Evolutionary conservation across 148 eudicot genomes (phyloP).

Genomic region (Agrostemma githago): DNA sequence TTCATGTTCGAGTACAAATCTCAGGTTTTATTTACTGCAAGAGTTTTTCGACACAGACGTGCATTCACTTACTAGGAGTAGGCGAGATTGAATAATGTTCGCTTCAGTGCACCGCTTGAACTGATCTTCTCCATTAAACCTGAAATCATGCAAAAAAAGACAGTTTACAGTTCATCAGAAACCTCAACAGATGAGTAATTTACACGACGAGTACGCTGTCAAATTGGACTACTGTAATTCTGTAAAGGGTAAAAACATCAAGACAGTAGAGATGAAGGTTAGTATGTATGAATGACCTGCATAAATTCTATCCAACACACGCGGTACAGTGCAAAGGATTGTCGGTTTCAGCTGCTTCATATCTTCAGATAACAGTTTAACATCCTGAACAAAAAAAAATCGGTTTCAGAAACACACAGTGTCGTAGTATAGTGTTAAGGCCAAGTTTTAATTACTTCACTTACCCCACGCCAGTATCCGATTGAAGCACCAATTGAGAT

Average conservation of each 20-base stretch:
- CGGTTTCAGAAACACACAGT: not conserved
- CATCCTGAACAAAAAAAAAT: slow-evolving; percentile 56
- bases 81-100: slow-evolving; percentile 67
- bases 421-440: not conserved
- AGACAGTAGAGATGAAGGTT: not conserved
- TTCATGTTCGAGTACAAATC: not conserved
- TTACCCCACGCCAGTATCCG: slow-evolving; percentile 98
- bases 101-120: slow-evolving; percentile 54
- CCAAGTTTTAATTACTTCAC: slow-evolving; percentile 9
- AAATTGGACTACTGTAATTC: too few relatives aligned
- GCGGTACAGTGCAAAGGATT: slow-evolving; percentile 84
- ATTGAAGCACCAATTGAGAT: slow-evolving; percentile 80
- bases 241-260: not conserved
- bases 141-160: slow-evolving; percentile 22
- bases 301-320: slow-evolving; percentile 84
- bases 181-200: not conserved
- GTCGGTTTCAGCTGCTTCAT: slow-evolving; percentile 79
- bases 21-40: not conserved
- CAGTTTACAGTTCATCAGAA: not conserved
- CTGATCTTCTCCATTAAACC: slow-evolving; percentile 69
- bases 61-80: slow-evolving; percentile 70
- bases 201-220: too few relatives aligned
- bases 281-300: slow-evolving; percentile 42
- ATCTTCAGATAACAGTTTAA: slow-evolving; percentile 70
- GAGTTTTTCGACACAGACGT: not conserved